These are phyloP conservation scores for Suillus occidentalis DNA, from an alignment of 768 basidiomycete species.

Conservation along the genomic window DNA sequence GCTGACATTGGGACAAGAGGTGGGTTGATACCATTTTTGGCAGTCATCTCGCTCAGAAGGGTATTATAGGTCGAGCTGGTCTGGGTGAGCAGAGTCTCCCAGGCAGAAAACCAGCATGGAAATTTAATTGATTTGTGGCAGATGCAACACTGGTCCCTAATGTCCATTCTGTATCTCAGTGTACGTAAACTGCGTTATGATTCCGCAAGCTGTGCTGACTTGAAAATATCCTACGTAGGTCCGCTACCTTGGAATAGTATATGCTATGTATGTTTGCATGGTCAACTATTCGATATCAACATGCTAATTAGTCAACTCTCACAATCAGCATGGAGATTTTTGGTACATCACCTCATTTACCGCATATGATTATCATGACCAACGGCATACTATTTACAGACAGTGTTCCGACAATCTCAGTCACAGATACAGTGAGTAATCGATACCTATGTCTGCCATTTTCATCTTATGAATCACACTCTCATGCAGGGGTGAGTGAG, in stretches of 20 bases:
- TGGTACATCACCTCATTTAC: background rate
- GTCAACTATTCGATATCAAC: background rate
- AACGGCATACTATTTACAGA: background rate
- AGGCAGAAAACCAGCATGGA: background rate
- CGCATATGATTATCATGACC: background rate
- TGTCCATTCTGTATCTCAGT: conserved; percentile 1
- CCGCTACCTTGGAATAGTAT: background rate
- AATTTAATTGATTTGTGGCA: background rate
- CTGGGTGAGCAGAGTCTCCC: background rate
- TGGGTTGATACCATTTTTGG: background rate
- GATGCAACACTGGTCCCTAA: background rate
- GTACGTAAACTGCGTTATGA: background rate
- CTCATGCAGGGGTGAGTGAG: background rate
- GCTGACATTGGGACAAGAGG: background rate
- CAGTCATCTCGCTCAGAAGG: background rate
- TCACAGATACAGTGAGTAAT: background rate
- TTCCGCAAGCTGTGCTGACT: background rate
- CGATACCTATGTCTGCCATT: background rate
- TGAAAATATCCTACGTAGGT: background rate
- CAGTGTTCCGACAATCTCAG: background rate
- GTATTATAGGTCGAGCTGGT: background rate
- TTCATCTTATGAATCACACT: background rate
- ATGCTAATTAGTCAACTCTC: background rate
- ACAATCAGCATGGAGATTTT: background rate
- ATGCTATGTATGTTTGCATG: background rate